phyloP scores from a whole-genome alignment of 1,284 basidiomycete genomes.

The Lentinus polychrous region DNA sequence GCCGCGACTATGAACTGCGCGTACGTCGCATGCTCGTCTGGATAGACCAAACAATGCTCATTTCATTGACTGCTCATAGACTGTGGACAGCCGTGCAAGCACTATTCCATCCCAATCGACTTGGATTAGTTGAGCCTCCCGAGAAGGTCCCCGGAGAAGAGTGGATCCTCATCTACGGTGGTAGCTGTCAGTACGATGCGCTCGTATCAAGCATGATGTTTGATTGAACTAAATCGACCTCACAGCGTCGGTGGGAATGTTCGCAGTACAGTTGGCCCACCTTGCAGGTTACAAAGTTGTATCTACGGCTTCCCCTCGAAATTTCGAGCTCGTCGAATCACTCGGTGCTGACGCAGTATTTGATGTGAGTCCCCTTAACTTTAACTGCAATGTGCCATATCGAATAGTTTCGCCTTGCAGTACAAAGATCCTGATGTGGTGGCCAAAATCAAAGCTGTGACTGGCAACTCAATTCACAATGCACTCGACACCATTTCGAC shows the following conservation, averaged over 20 bases:
- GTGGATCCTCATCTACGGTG: constrained; percentile 27
- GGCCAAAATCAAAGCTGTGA: constrained; percentile 18
- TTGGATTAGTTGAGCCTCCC: constrained; percentile 21
- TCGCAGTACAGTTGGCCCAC: constrained; percentile 37
- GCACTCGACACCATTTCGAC: constrained; percentile 19
- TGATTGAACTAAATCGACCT: no score
- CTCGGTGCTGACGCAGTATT: constrained; percentile 36
- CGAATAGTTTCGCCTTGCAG: constrained; percentile 1
- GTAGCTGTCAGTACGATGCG: constrained; percentile 21
- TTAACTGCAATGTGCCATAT: background rate
- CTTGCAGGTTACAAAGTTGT: constrained; percentile 34
- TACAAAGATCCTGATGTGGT: constrained; percentile 20
- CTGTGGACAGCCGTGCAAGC: constrained; percentile 31
- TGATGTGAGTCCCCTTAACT: constrained; percentile 19
- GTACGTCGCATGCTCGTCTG: no score
- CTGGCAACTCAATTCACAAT: constrained; percentile 15
- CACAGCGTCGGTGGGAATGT: constrained; percentile 33
- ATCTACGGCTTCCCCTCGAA: constrained; percentile 33
- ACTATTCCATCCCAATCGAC: constrained; percentile 21
- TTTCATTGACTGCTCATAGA: no score
- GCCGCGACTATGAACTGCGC: no score
- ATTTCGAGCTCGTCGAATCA: constrained; percentile 30
- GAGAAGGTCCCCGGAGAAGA: constrained; percentile 13
- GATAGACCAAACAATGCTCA: no score
- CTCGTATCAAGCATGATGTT: background rate